Base-by-base conservation (phyloP, 257 asterid genomes). In the Rhazya stricta region DNA sequence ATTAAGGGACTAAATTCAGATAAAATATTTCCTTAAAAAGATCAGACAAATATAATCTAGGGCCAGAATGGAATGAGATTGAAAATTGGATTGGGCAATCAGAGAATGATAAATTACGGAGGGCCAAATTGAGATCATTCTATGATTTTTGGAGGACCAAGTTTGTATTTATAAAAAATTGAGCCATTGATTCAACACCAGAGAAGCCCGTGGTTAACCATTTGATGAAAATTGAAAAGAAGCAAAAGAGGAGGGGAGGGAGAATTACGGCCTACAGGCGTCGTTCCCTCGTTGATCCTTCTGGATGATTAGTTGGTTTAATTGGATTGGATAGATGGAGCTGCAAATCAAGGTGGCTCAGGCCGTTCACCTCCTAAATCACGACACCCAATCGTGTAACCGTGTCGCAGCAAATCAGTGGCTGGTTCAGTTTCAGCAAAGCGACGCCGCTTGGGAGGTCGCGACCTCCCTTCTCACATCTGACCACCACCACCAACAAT, bases 361-460 rank as follows among this genome's bases (percentile, higher is more conserved):
- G 76, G 97, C 97, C 66, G 90, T 92, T 83, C 94, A 88, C 83
- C 89, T 90, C 70, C 91, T 92, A 78, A 92, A 92, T 83, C 98
- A 92, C 96, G 96, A 90, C 76, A 73, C 84, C 9, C 90, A 89
- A 74, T 91, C 98, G 72, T 81, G 96, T 80, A 90, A 89, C 79
- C 98, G 98, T 79, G 82, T 92, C 65, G 98, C 98, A 37, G 97
- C 98, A 16, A 92, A 90, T 85, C 98, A 92, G 74, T 92, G 98
- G 98, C 90, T 92, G 32, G 93, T 92, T 65, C 96, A 92, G 34
- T 92, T 92, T 80, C 98, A 92, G 82, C 98, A 88, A 74, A 85
- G 92, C 36, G 84, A 79, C 19, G 94, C 89, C 69, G 96, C 98
- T 53, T 92, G 98, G 98, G 94, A 90, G 27, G 84, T 89, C 75